Percentiles rank a stretch among this genome's conserved stretches.
phyloP scores from a whole-genome alignment of 2,329 filamentous ascomycete species.

The Seiridium unicorne region DNA sequence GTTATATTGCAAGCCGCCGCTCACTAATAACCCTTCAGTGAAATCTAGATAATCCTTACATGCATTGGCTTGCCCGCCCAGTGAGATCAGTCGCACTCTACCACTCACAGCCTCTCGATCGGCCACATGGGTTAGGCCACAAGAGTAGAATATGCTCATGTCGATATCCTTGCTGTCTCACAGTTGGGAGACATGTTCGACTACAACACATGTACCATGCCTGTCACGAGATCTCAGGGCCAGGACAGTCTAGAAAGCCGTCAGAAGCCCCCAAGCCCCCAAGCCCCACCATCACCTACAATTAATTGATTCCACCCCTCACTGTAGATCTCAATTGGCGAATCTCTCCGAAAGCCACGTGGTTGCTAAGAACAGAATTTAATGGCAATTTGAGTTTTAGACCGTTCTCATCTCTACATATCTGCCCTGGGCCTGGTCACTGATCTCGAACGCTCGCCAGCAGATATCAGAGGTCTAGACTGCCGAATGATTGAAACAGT shows the following conservation, averaged over 20 bases:
- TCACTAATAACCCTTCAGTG: too few species aligned
- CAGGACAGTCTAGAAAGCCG: neutral
- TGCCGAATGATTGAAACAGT: neutral
- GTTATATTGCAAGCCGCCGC: too few species aligned
- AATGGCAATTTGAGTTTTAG: neutral
- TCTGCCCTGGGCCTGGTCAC: neutral
- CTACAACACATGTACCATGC: neutral
- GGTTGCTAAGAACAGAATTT: neutral
- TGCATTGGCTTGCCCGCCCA: too few species aligned
- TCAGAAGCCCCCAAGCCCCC: neutral
- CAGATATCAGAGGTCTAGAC: neutral
- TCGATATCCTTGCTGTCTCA: neutral
- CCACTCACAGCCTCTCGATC: too few species aligned
- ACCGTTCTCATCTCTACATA: neutral
- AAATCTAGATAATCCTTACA: too few species aligned
- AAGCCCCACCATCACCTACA: neutral
- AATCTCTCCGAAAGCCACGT: neutral
- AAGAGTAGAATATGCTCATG: neutral
- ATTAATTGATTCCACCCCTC: neutral
- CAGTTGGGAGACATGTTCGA: neutral
- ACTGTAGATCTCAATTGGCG: neutral
- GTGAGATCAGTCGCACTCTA: too few species aligned
- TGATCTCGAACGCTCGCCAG: neutral
- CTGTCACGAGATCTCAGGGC: too few species aligned
- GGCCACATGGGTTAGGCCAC: neutral